Conservation (phyloP, 148 eudicot genomes). For the Gaultheria prostrata region DNA sequence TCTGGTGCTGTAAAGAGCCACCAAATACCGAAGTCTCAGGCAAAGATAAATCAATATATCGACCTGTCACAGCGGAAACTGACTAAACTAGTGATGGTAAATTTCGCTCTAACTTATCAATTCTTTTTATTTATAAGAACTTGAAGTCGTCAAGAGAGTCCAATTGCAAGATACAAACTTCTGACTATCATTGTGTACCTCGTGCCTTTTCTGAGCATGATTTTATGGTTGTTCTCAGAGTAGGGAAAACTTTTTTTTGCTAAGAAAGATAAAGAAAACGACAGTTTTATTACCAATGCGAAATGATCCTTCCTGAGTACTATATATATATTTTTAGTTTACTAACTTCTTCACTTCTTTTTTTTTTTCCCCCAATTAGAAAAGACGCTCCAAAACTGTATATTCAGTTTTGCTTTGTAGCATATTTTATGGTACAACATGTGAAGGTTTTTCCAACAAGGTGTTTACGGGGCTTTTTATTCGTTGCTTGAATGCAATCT, state of each 20-base stretch:
- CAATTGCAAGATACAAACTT: slow-evolving; percentile 1
- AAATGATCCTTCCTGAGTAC: neutral
- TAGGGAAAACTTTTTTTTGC: neutral
- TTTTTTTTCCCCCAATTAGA: neutral
- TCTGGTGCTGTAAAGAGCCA: slow-evolving; percentile 85
- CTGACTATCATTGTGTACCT: neutral
- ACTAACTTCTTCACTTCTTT: neutral
- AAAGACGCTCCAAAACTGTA: neutral
- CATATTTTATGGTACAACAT: neutral
- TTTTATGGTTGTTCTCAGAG: neutral
- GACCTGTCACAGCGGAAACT: slow-evolving; percentile 83
- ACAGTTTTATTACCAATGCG: neutral
- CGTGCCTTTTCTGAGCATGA: neutral
- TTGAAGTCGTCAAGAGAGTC: neutral
- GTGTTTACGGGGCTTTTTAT: neutral
- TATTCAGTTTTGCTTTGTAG: neutral
- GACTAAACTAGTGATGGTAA: slow-evolving; percentile 87
- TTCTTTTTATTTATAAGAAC: neutral
- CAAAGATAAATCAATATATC: slow-evolving; percentile 79
- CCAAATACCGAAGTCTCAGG: slow-evolving; percentile 80
- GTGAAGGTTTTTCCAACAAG: neutral
- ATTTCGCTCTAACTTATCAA: slow-evolving; percentile 15
- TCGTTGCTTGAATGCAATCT: neutral
- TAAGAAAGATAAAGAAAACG: neutral
- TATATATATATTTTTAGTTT: neutral